Base-by-base conservation (phyloP, 2,329 filamentous ascomycete species). In the Pseudodiploospora longispora region DNA sequence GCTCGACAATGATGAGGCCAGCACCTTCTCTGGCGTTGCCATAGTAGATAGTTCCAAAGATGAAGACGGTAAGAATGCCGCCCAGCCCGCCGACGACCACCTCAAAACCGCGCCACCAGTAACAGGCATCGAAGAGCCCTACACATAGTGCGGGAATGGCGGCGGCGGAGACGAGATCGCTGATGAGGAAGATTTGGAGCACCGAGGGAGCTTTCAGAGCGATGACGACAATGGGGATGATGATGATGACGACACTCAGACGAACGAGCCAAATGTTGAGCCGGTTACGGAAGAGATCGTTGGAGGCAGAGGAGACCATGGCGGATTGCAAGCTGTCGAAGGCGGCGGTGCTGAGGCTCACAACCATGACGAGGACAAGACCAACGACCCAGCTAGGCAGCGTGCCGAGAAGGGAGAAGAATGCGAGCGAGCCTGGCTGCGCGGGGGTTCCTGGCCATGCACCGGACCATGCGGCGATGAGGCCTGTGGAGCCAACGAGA, bases 241-340 rank as follows among this genome's bases (percentile, higher is more conserved):
- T 89, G 61, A 90, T 56, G 10, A 85, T 59, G 1, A 91, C 77
- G 28, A 93, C 85, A 35, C 71, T 71, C 12, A 58, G 72, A 38
- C 87, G 82, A 53, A 91, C 83, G 61, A 72, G 76, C 78, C 85
- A 86, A 51, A 90, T 77, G 56, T 81, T 82, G 44, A 93, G 77
- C 47, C 76, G 78, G 72, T 93, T 93, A 55, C 86, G 81, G 74
- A 91, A 91, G 10, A 93, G 65, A 59, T 93, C 87, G 67, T 91
- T 91, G 52, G 83, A 88, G 10, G 82, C 84, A 0, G 84, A 85
- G n/a, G 83, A 87, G 6, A 91, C 83, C 82, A 93, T 89, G 53
- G 87, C 84, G 2, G 82, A 85, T 64, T 91, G 87, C 33, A 91
- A 72, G 49, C 77, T 84, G 69, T 93, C 87, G 51, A 93, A 91